Evolutionary conservation across 2,329 filamentous ascomycete species (phyloP), one percentile per base, ranked within the genome.

Genomic region (Alternaria ethzedia): DNA sequence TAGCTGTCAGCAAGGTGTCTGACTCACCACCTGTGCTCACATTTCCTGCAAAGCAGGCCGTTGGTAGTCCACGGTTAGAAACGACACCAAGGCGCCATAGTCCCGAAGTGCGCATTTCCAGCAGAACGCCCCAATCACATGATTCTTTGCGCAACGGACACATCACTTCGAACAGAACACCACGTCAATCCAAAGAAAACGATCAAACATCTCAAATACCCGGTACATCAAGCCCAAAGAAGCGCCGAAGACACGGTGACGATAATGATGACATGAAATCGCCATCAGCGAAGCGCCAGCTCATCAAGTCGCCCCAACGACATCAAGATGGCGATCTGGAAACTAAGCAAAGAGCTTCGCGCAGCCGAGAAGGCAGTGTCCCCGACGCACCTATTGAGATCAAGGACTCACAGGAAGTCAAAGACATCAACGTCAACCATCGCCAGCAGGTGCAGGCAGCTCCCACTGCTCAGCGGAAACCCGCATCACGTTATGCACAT

Each of bases 361-460:
- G 21, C 13, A 52, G 41, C 21, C 54, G 55, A 23, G 43, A 66
- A 17, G 74, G 72, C 6, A 71, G 65, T 36, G 69, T 67, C 8
- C 45, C 36, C 6, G 25, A 55, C 6, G 61, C 63, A 47, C 74
- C 73, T 3, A 77, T 78, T 30, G 54, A 65, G 17, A 75, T 77
- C 36, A 64, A 70, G 0, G 74, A 78, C 61, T 75, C 74, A 4
- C 75, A 77, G 36, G 72, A 75, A 47, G 44, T 36, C 23, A 17
- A 54, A 17, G 32, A 20, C 4, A 21, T 52, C 9, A 36, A 15
- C 17, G n/a, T 8, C 4, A 44, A n/a, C 11, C 55, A 54, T 45
- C 32, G 52, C 25, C 49, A 20, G 23, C 44, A 44, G 45, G 12
- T 54, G 9, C 41, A 59, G n/a, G 15, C 51, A 32, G 13, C 17